Conservation (phyloP, 352 stramenopile genomes). For the Phytophthora cryptogea region DNA sequence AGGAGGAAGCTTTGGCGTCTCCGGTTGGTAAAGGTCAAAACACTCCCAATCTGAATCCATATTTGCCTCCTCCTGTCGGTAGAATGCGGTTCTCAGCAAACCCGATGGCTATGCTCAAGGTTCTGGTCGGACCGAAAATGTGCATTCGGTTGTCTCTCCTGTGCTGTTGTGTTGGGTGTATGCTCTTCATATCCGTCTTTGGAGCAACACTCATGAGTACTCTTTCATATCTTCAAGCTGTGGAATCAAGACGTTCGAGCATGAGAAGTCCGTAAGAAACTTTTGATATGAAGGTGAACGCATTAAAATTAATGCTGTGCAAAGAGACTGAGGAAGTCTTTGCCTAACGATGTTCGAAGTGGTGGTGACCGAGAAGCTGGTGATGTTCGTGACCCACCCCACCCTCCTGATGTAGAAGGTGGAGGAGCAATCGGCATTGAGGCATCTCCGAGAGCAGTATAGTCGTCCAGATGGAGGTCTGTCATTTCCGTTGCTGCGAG, state of each 20-base stretch:
- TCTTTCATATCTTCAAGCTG: constrained; percentile 55
- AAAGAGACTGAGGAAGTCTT: constrained; percentile 84
- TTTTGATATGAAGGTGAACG: constrained; percentile 1
- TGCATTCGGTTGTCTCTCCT: constrained; percentile 53
- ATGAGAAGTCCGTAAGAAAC: background rate
- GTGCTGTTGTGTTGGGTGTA: constrained; percentile 62
- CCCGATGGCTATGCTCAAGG: constrained; percentile 79
- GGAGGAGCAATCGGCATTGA: constrained; percentile 15
- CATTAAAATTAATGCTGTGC: constrained; percentile 58
- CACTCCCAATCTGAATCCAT: constrained; percentile 91
- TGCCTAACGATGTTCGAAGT: constrained; percentile 74
- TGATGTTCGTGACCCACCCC: constrained; percentile 12
- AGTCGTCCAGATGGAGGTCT: constrained; percentile 74
- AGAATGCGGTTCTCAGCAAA: constrained; percentile 85
- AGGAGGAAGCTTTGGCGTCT: constrained; percentile 75
- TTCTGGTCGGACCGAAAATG: constrained; percentile 68
- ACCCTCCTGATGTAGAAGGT: constrained; percentile 6
- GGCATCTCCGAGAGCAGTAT: constrained; percentile 34
- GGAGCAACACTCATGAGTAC: constrained; percentile 81
- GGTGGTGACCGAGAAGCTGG: constrained; percentile 26
- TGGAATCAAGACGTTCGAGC: constrained; percentile 11
- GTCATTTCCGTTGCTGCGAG: constrained; percentile 54
- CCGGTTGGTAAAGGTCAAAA: constrained; percentile 80
- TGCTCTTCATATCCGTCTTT: constrained; percentile 69
- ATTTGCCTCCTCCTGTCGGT: constrained; percentile 86